Percentiles rank a stretch among this genome's conserved stretches.
Evolutionary conservation across 2,329 filamentous ascomycete genomes (phyloP).

Genomic region (Nemania sp.): DNA sequence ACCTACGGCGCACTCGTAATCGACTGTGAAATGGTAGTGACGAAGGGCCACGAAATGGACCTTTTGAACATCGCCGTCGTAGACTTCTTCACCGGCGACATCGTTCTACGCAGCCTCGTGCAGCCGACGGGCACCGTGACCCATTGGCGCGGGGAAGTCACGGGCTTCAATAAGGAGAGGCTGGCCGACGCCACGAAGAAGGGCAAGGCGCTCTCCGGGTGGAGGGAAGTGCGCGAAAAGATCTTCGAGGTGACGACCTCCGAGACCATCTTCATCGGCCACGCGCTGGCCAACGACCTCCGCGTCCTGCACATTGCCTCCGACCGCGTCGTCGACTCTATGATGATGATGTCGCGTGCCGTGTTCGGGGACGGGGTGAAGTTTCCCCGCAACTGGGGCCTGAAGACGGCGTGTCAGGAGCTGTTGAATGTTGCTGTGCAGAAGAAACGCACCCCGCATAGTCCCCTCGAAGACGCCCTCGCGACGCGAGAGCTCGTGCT

Average conservation of each 20-base stretch:
- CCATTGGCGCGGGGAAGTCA: slow-evolving; percentile 15
- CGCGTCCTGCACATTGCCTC: slow-evolving; percentile 23
- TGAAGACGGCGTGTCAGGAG: slow-evolving; percentile 12
- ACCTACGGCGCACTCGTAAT: slow-evolving; percentile 13
- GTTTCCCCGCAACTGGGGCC: slow-evolving; percentile 17
- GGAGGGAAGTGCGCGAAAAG: slow-evolving; percentile 9
- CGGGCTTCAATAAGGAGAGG: slow-evolving; percentile 8
- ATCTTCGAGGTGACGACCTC: slow-evolving; percentile 17
- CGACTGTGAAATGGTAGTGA: slow-evolving; percentile 21
- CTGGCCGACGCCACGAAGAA: not conserved
- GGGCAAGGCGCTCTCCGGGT: slow-evolving; percentile 9
- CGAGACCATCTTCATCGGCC: slow-evolving; percentile 24
- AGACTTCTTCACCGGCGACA: slow-evolving; percentile 21
- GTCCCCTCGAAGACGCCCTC: slow-evolving; percentile 19
- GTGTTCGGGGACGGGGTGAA: slow-evolving; percentile 8
- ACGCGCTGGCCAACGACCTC: slow-evolving; percentile 16
- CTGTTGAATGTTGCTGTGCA: slow-evolving; percentile 11
- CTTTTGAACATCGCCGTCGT: slow-evolving; percentile 10
- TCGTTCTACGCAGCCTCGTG: slow-evolving; percentile 14
- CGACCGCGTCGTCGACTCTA: slow-evolving; percentile 25
- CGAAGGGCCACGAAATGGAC: slow-evolving; percentile 2
- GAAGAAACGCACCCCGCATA: slow-evolving; percentile 3
- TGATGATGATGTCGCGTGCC: slow-evolving; percentile 15
- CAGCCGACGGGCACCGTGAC: not conserved
- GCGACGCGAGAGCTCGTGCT: slow-evolving; percentile 23